These are phyloP conservation scores for Debaryomyces psychrophilus DNA, from an alignment of 1,139 yeast species.

Conservation along the genomic window DNA sequence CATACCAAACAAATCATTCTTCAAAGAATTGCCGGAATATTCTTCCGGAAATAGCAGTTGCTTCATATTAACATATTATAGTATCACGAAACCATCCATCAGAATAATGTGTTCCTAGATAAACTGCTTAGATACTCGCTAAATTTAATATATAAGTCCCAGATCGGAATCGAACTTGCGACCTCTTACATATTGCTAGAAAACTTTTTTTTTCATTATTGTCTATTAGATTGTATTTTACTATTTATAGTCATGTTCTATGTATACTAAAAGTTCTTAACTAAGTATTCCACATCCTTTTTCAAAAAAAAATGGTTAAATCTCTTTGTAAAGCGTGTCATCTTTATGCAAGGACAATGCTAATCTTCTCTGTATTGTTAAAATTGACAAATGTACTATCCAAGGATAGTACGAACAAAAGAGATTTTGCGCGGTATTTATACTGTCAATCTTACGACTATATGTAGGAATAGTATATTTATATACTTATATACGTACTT, in stretches of 20 bases:
- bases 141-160: background rate
- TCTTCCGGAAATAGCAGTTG: slow-evolving; percentile 14
- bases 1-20: slow-evolving; percentile 12
- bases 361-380: slow-evolving; percentile 97
- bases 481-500: too few relatives aligned
- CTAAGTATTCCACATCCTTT: background rate
- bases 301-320: slow-evolving; percentile 69
- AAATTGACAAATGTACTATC: slow-evolving; percentile 58
- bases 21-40: background rate
- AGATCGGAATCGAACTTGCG: background rate
- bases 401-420: slow-evolving; percentile 44
- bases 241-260: background rate
- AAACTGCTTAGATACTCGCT: background rate
- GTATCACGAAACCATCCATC: background rate
- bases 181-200: too few relatives aligned
- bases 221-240: too few relatives aligned
- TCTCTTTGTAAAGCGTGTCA: slow-evolving; percentile 98
- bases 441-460: background rate
- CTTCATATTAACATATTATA: slow-evolving; percentile 10
- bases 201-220: too few relatives aligned
- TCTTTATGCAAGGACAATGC: slow-evolving; percentile 99
- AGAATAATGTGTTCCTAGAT: too few relatives aligned
- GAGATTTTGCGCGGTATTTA: slow-evolving; percentile 1
- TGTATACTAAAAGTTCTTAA: background rate
- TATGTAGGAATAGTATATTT: background rate